Base-by-base conservation (phyloP, 257 asterid species). In the Petunia secreta region DNA sequence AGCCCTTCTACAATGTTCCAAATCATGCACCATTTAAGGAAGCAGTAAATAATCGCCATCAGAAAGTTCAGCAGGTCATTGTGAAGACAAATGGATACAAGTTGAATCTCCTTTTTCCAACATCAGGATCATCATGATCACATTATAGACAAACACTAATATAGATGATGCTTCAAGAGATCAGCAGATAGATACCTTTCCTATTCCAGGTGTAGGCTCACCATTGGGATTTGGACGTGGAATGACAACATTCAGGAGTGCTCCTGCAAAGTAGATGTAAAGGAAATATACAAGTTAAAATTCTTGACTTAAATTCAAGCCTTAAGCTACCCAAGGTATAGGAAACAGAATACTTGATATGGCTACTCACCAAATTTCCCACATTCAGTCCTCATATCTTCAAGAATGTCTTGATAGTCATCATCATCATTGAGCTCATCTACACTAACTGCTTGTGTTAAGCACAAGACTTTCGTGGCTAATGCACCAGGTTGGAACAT, bases 341-440 rank as follows among this genome's bases (percentile, higher is more conserved):
- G 60, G 36, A 14, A 13, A 80, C 43, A 50, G 34, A 8, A n/a
- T 8, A 81, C 41, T 40, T 48, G 62, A 59, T 15, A 36, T 34
- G 13, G 41, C 46, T 3, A 53, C 76, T 43, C 82, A 86, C 91
- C 91, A 80, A 88, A 86, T 81, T 92, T 92, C 68, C 88, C 98
- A 84, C 99, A 92, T 84, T 96, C 98, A 48, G 80, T 75, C 86
- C 90, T 94, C 97, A 94, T 94, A 85, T 92, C 98, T 82, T 91
- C 98, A 68, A 94, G 57, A 83, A 92, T 92, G 80, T 94, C 98
- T 84, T 89, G 95, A 62, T 92, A 92, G 79, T 94, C 97, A 39
- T 91, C 91, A 39, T 94, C 95, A 75, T 91, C 91, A 80, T 78
- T 89, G 80, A 94, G 95, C 86, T 92, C 97, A 5, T 94, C 97